Evolutionary conservation across 2,329 filamentous ascomycete species (phyloP).

Genomic region (Pezicula rhizophila): DNA sequence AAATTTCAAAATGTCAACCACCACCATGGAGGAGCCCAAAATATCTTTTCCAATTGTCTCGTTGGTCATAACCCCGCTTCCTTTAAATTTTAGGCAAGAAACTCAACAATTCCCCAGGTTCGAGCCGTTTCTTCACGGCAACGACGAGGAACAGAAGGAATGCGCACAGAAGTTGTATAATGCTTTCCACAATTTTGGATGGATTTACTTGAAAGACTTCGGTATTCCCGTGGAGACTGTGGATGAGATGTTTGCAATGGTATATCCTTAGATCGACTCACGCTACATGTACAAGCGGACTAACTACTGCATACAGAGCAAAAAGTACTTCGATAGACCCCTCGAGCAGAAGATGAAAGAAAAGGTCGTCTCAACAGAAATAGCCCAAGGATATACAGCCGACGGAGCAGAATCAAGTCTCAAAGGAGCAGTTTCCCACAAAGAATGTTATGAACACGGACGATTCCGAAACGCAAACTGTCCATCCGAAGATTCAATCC

Average conservation of each 20-base stretch:
- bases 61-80: no score
- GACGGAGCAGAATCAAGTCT: background rate
- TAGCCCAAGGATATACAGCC: conserved; percentile 2
- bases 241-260: conserved; percentile 2
- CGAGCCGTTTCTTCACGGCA: background rate
- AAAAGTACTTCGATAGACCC: background rate
- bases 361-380: background rate
- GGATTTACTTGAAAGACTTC: conserved; percentile 1
- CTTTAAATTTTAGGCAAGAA: no score
- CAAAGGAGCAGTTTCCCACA: background rate
- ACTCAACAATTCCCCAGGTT: background rate
- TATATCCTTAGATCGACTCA: background rate
- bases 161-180: conserved; percentile 1
- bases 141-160: background rate
- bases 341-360: conserved; percentile 1
- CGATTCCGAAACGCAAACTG: conserved; percentile 3
- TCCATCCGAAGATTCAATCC: background rate
- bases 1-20: no score
- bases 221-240: conserved; percentile 1
- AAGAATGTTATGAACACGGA: conserved; percentile 1
- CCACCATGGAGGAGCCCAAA: background rate
- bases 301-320: background rate
- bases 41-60: background rate
- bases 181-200: conserved; percentile 1
- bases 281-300: background rate